Conservation (phyloP, 148 eudicot species). For the Camellia japonica region DNA sequence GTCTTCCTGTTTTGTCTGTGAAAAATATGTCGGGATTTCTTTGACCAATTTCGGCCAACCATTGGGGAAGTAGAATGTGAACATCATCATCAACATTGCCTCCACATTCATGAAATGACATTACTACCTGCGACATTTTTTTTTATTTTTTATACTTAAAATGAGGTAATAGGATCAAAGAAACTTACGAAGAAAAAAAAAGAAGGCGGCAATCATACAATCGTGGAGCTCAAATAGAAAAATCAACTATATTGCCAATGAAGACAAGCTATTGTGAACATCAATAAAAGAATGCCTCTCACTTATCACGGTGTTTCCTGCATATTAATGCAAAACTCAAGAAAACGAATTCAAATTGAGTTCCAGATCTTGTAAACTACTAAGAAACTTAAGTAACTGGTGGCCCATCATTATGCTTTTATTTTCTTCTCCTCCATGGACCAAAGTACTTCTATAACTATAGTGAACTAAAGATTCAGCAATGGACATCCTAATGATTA, state of each 20-base stretch:
- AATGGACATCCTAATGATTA: too few species aligned
- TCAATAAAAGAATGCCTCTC: conserved; percentile 6
- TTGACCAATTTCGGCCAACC: conserved; percentile 73
- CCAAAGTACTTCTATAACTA: too few species aligned
- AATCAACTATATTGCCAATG: background rate
- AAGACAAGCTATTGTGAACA: background rate
- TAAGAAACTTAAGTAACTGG: background rate
- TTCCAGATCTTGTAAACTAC: background rate
- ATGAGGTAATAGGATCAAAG: too few species aligned
- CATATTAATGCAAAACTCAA: too few species aligned
- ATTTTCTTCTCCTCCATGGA: background rate
- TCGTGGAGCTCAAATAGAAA: background rate
- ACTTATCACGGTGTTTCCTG: background rate
- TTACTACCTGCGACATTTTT: too few species aligned
- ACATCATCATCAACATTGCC: conserved; percentile 85
- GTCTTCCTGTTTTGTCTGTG: conserved; percentile 39
- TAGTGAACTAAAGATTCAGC: too few species aligned
- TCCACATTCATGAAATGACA: conserved; percentile 27
- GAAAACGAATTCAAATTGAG: background rate
- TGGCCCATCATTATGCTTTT: background rate
- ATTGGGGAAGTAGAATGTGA: conserved; percentile 75
- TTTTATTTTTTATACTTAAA: too few species aligned
- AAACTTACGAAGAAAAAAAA: too few species aligned
- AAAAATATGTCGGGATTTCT: conserved; percentile 83
- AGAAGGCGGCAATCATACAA: too few species aligned